Percentiles rank a stretch among this genome's conserved stretches.
Conservation (phyloP, 805 yeast species). For the Torulaspora microellipsoides region DNA sequence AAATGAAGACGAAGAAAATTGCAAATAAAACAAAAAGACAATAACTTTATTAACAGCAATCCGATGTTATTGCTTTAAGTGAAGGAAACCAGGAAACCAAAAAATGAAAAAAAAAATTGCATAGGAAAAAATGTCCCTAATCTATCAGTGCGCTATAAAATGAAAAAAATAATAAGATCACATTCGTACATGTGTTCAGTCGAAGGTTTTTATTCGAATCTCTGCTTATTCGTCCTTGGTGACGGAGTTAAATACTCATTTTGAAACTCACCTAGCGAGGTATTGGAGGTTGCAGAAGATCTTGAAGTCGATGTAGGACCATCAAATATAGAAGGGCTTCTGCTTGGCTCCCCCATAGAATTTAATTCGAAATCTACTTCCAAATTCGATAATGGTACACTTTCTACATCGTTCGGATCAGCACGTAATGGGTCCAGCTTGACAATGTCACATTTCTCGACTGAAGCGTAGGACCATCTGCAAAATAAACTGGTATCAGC, state of each 20-base stretch:
- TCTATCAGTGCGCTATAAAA: background rate
- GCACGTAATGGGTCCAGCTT: slow-evolving; percentile 36
- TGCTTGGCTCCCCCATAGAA: slow-evolving; percentile 18
- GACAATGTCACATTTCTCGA: slow-evolving; percentile 35
- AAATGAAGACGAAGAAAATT: no score
- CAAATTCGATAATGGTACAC: slow-evolving; percentile 25
- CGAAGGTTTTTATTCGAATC: slow-evolving; percentile 15
- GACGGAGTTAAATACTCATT: slow-evolving; percentile 14
- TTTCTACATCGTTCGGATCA: slow-evolving; percentile 32
- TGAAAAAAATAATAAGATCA: background rate
- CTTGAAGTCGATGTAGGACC: slow-evolving; percentile 30
- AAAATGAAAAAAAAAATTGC: no score
- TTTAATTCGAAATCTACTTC: slow-evolving; percentile 27
- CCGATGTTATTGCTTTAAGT: no score
- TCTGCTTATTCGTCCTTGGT: slow-evolving; percentile 20
- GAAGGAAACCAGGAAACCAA: no score
- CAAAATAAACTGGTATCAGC: slow-evolving; percentile 50
- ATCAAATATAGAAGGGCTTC: slow-evolving; percentile 33
- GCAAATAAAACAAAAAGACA: no score
- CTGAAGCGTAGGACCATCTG: slow-evolving; percentile 60
- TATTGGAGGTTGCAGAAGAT: slow-evolving; percentile 35
- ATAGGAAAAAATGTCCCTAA: no score
- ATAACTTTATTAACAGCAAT: no score
- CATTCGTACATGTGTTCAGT: background rate
- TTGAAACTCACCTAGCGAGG: slow-evolving; percentile 28